These are phyloP conservation scores for Phytophthora boehmeriae DNA, from an alignment of 352 stramenopile species.

Conservation along the genomic window DNA sequence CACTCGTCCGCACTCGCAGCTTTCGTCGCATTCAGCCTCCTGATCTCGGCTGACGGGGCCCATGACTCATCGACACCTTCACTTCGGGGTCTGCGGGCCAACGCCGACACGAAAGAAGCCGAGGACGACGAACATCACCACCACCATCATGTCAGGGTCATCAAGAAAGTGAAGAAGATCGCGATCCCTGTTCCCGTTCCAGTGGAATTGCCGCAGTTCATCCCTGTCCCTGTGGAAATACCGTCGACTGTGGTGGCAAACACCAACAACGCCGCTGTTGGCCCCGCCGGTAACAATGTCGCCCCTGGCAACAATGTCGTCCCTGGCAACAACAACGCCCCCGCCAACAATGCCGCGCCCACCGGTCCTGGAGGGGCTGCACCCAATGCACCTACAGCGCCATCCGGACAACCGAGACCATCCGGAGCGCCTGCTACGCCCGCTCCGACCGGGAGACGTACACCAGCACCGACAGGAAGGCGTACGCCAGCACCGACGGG, in stretches of 20 bases:
- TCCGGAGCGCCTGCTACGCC: slow-evolving; percentile 19
- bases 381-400: too few relatives aligned
- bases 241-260: slow-evolving; percentile 28
- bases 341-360: background rate
- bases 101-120: slow-evolving; percentile 4
- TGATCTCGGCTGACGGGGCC: slow-evolving; percentile 8
- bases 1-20: slow-evolving; percentile 11
- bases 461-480: too few relatives aligned
- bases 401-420: too few relatives aligned
- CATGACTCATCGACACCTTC: slow-evolving; percentile 10
- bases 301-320: background rate
- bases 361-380: slow-evolving; percentile 5
- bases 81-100: slow-evolving; percentile 11
- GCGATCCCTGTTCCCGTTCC: slow-evolving; percentile 28
- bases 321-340: slow-evolving; percentile 24
- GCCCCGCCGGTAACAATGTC: background rate
- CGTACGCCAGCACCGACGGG: too few relatives aligned
- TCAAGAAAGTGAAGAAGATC: slow-evolving; percentile 43
- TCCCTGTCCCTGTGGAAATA: slow-evolving; percentile 27
- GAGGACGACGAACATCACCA: slow-evolving; percentile 17
- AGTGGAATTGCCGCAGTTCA: slow-evolving; percentile 34
- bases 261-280: slow-evolving; percentile 27
- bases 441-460: too few relatives aligned
- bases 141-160: slow-evolving; percentile 10
- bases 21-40: slow-evolving; percentile 20